Evolutionary conservation across 768 basidiomycete genomes (phyloP), one percentile per base, ranked within the genome.

Genomic region (Rubroboletus satanas): DNA sequence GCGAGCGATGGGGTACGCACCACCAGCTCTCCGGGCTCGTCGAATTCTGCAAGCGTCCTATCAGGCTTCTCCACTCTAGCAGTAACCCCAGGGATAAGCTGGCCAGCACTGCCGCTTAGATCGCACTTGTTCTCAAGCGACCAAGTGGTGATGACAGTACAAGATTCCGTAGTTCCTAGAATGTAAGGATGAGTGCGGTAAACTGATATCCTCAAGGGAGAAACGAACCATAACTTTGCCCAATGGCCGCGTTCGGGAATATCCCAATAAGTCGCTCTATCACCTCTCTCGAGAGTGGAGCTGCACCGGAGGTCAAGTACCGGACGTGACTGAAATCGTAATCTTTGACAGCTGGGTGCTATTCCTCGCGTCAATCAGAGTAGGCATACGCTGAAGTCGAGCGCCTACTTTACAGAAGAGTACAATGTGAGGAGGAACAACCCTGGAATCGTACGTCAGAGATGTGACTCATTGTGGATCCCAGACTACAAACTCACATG

Each of bases 111-210:
- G 12, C 85, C 85, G 32, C 78, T 72, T 33, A 72, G 2, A 74
- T 80, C 55, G 74, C 79, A 57, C 77, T 65, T 62, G 70, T 76
- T 61, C 71, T 75, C 46, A 63, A 71, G 70, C 29, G 77, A 77
- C 57, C 81, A 65, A 52, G 80, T 73, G 12, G 76, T 69, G 51
- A 87, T 64, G 0, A 81, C 77, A 0, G 83, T 80, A 54, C 74
- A 77, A 3, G 83, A 82, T 66, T 88, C 87, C 4, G 87, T 88
- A 55, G 84, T 75, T 21, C 87, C 85, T 84, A 44, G 18, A 26
- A 11, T 15, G 6, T 8, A 7, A 11, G 5, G 1, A 37, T 61
- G 5, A 47, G 39, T 26, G 5, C 8, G 21, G 21, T 4, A 49
- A 8, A 11, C 1, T 15, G 37, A 44, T 32, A 9, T 17, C 21